A percentile compares a stretch with the other conserved stretches of the same genome.
Conservation (phyloP, 2,329 filamentous ascomycete genomes). For the Epichloe bromicola region DNA sequence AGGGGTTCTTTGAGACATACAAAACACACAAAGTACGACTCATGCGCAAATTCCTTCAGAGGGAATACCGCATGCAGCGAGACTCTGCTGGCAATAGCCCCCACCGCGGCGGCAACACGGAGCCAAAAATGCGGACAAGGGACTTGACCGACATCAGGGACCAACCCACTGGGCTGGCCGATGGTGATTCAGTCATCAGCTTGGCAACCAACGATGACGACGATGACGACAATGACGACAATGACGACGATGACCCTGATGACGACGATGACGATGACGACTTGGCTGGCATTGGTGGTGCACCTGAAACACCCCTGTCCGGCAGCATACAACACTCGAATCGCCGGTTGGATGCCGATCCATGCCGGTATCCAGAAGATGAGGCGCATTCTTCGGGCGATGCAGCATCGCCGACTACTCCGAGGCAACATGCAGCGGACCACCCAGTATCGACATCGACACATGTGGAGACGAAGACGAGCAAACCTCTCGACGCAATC, state of each 20-base stretch:
- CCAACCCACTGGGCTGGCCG: not conserved
- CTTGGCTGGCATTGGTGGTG: slow-evolving; percentile 1
- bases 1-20: slow-evolving; percentile 30
- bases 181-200: not conserved
- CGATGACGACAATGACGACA: slow-evolving; percentile 16
- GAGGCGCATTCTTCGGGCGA: not conserved
- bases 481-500: not conserved
- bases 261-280: slow-evolving; percentile 15
- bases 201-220: not conserved
- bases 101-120: slow-evolving; percentile 12
- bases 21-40: slow-evolving; percentile 30
- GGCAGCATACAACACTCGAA: not conserved
- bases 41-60: slow-evolving; percentile 22
- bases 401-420: slow-evolving; percentile 5
- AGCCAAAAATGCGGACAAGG: slow-evolving; percentile 21
- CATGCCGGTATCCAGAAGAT: slow-evolving; percentile 1
- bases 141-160: slow-evolving; percentile 19
- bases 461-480: slow-evolving; percentile 2
- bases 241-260: slow-evolving; percentile 5
- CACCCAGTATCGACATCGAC: not conserved
- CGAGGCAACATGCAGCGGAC: slow-evolving; percentile 3
- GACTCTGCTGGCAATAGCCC: not conserved
- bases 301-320: not conserved
- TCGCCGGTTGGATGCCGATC: not conserved
- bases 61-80: slow-evolving; percentile 10